These are phyloP conservation scores for Panicum miliaceum DNA, from an alignment of 176 grass and related monocot genomes.

Conservation along the genomic window DNA sequence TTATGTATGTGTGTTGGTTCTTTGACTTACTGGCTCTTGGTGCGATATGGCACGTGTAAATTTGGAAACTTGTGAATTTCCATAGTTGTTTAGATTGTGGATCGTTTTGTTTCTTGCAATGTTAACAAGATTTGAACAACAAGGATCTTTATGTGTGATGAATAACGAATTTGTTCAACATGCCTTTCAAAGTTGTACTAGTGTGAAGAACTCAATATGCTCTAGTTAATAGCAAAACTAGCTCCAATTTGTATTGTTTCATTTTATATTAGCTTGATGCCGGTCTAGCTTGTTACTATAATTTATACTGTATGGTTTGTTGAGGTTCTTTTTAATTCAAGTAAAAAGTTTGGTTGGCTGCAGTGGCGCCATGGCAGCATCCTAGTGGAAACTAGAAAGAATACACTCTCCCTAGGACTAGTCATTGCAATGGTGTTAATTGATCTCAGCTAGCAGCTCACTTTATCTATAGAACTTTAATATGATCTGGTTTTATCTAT, in stretches of 20 bases:
- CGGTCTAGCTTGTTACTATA: not conserved
- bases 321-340: not conserved
- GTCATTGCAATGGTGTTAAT: not conserved
- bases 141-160: not conserved
- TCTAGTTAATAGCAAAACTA: not conserved
- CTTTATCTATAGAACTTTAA: not conserved
- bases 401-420: not conserved
- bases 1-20: not conserved
- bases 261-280: not conserved
- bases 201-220: not conserved
- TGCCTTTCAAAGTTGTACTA: not conserved
- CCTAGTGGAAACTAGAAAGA: not conserved
- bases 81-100: not conserved
- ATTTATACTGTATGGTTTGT: not conserved
- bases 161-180: not conserved
- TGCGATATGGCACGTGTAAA: not conserved
- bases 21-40: not conserved
- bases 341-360: not conserved
- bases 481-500: not conserved
- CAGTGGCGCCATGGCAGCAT: not conserved
- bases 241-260: not conserved
- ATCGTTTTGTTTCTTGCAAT: not conserved
- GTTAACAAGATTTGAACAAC: not conserved
- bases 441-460: not conserved
- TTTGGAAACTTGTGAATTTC: not conserved